Conservation (phyloP, 768 basidiomycete genomes). For the Sporobolomyces phaffii region DNA sequence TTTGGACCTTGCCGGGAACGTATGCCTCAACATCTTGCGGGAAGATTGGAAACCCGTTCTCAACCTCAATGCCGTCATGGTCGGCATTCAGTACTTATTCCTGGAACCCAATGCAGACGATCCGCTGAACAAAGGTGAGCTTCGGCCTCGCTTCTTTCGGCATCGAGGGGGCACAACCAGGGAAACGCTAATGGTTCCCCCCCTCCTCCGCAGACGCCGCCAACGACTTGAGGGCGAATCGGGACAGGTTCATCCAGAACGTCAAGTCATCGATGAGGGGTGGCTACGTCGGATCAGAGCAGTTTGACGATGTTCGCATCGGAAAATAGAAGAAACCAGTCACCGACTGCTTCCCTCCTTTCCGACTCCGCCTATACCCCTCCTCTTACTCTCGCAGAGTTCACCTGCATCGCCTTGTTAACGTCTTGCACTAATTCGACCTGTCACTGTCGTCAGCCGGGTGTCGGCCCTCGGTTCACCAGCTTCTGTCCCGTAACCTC, state of each 20-base stretch:
- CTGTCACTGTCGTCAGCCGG: too few species aligned
- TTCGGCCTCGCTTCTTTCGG: too few species aligned
- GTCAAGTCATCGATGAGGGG: conserved; percentile 86
- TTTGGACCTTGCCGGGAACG: conserved; percentile 94
- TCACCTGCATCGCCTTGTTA: not conserved
- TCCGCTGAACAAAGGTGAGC: conserved; percentile 93
- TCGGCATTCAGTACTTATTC: conserved; percentile 96
- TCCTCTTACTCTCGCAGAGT: not conserved
- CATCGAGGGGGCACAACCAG: too few species aligned
- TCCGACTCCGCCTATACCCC: not conserved
- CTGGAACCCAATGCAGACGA: conserved; percentile 98
- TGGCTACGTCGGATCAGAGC: conserved; percentile 64
- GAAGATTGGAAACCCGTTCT: conserved; percentile 99
- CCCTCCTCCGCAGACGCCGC: conserved; percentile 70
- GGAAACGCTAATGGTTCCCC: too few species aligned
- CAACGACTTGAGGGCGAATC: conserved; percentile 80
- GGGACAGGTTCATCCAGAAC: conserved; percentile 73
- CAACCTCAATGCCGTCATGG: conserved; percentile 96
- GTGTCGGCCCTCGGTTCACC: not conserved
- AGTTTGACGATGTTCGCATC: conserved; percentile 64
- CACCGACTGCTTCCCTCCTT: not conserved
- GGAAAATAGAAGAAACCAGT: not conserved
- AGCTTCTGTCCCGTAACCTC: not conserved
- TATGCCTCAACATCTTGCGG: conserved; percentile 94
- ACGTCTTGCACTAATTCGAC: too few species aligned